Evolutionary conservation across 2,329 filamentous ascomycete species (phyloP).

Genomic region (Fusarium begoniae): DNA sequence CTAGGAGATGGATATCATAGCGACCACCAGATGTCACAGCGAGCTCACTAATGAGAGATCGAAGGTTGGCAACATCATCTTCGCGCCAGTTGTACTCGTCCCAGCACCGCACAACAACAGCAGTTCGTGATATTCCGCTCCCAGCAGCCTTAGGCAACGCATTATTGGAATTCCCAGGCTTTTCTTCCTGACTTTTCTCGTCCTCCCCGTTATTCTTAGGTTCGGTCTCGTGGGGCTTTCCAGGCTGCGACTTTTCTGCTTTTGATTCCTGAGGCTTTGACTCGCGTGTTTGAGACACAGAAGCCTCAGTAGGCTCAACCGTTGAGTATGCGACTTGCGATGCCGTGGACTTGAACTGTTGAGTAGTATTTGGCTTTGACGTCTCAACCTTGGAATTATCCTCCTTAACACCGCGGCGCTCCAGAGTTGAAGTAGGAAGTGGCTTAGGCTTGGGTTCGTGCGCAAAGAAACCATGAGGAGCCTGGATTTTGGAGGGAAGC

Average conservation of each 20-base stretch:
- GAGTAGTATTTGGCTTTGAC: slow-evolving; percentile 5
- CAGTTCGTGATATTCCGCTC: slow-evolving; percentile 60
- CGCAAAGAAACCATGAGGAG: slow-evolving; percentile 63
- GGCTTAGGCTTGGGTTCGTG: slow-evolving; percentile 43
- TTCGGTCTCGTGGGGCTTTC: slow-evolving; percentile 7
- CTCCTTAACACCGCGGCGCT: slow-evolving; percentile 24
- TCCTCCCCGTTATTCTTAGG: neutral
- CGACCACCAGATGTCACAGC: slow-evolving; percentile 83
- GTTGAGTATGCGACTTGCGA: neutral
- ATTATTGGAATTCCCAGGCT: neutral
- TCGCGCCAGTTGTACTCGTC: slow-evolving; percentile 80
- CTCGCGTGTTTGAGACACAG: neutral
- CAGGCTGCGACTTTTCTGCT: neutral
- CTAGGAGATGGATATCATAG: slow-evolving; percentile 85
- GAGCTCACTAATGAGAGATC: slow-evolving; percentile 85
- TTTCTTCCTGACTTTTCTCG: neutral
- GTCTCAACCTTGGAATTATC: slow-evolving; percentile 6
- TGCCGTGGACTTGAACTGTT: neutral
- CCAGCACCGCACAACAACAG: slow-evolving; percentile 85
- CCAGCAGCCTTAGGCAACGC: slow-evolving; percentile 1
- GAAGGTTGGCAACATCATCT: slow-evolving; percentile 83
- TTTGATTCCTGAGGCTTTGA: neutral
- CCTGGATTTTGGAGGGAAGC: slow-evolving; percentile 50
- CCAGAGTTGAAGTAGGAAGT: slow-evolving; percentile 1
- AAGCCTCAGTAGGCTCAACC: neutral